phyloP scores from a whole-genome alignment of 768 basidiomycete genomes.

The Clitopilus hobsonii region DNA sequence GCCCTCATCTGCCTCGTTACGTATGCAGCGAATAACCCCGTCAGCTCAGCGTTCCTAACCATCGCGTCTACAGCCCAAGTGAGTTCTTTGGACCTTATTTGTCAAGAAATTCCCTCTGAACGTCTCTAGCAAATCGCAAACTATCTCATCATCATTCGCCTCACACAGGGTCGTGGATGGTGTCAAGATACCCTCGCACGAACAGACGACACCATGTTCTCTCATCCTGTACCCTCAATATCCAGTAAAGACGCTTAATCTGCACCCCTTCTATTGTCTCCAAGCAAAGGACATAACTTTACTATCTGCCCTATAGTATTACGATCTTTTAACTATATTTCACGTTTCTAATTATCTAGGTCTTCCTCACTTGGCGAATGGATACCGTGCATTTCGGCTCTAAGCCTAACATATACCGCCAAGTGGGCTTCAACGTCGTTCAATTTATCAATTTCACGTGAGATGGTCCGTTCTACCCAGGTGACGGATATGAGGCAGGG shows the following conservation, averaged over 20 bases:
- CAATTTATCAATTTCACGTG: too few species aligned
- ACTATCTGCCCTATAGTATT: too few species aligned
- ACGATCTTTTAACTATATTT: too few species aligned
- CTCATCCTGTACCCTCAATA: not conserved
- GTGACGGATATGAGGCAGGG: too few species aligned
- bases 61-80: slow-evolving; percentile 22
- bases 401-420: too few species aligned
- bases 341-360: too few species aligned
- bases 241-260: not conserved
- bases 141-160: slow-evolving; percentile 43
- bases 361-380: too few species aligned
- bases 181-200: slow-evolving; percentile 18
- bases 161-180: slow-evolving; percentile 43
- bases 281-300: too few species aligned
- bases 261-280: too few species aligned
- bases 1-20: not conserved
- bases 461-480: too few species aligned
- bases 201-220: not conserved
- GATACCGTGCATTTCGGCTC: too few species aligned
- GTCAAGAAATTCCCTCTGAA: not conserved
- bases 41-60: slow-evolving; percentile 23
- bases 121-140: slow-evolving; percentile 35
- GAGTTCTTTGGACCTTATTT: not conserved
- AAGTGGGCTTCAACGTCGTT: too few species aligned
- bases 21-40: not conserved